Percentiles rank a stretch among this genome's conserved stretches.
Conservation (phyloP, 345 rosid species). For the Hypericum androsaemum region DNA sequence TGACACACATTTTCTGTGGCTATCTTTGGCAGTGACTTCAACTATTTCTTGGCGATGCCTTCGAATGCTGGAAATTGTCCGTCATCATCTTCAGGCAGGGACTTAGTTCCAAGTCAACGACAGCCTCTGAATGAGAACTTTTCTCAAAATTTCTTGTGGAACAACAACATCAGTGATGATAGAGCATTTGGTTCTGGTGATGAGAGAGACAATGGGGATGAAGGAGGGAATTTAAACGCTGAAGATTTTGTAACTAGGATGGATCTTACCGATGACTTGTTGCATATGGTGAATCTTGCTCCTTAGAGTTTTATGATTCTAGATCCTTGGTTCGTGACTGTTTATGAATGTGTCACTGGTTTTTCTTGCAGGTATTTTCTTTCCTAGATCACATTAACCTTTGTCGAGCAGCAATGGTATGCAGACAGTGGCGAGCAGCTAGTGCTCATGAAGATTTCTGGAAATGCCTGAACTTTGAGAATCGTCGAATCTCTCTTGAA, state of each 20-base stretch:
- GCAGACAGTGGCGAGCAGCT: slow-evolving; percentile 91
- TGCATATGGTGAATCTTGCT: slow-evolving; percentile 61
- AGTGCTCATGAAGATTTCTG: slow-evolving; percentile 96
- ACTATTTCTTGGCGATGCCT: slow-evolving; percentile 18
- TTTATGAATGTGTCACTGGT: background rate
- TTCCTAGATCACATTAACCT: slow-evolving; percentile 68
- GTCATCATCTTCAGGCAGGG: slow-evolving; percentile 22
- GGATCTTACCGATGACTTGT: slow-evolving; percentile 88
- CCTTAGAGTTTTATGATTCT: background rate
- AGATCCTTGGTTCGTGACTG: background rate
- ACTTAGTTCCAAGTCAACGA: slow-evolving; percentile 20
- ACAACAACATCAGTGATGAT: slow-evolving; percentile 42
- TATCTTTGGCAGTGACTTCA: slow-evolving; percentile 26
- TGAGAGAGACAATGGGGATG: slow-evolving; percentile 39
- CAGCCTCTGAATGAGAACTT: slow-evolving; percentile 31
- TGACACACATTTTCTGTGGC: background rate
- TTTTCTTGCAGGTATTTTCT: slow-evolving; percentile 64
- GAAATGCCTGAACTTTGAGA: slow-evolving; percentile 83
- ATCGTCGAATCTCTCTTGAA: slow-evolving; percentile 58
- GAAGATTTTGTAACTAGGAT: slow-evolving; percentile 62
- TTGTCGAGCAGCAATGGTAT: slow-evolving; percentile 82
- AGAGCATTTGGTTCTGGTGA: slow-evolving; percentile 25
- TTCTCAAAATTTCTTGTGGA: slow-evolving; percentile 56
- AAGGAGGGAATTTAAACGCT: slow-evolving; percentile 27
- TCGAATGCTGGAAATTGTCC: slow-evolving; percentile 32